phyloP scores from a whole-genome alignment of 1,139 yeast genomes.

The Yamadazyma buinensis region DNA sequence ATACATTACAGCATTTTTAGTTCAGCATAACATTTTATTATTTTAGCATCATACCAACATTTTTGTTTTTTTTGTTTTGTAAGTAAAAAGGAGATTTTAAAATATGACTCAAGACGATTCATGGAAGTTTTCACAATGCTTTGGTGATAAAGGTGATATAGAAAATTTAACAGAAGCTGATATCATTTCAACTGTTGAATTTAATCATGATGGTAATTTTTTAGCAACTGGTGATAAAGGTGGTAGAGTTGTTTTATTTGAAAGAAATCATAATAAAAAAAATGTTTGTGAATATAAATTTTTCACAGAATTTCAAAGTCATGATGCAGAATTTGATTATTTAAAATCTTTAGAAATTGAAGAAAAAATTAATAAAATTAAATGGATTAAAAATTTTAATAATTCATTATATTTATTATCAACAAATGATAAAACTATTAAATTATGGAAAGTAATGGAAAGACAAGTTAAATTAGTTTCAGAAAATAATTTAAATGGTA shows the following conservation, averaged over 20 bases:
- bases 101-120: slow-evolving; percentile 24
- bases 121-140: slow-evolving; percentile 85
- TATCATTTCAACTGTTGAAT: slow-evolving; percentile 94
- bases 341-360: slow-evolving; percentile 94
- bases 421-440: slow-evolving; percentile 96
- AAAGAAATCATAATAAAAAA: slow-evolving; percentile 75
- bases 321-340: slow-evolving; percentile 98
- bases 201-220: slow-evolving; percentile 91
- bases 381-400: slow-evolving; percentile 89
- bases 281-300: slow-evolving; percentile 83
- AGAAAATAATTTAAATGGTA: slow-evolving; percentile 74
- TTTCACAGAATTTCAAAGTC: slow-evolving; percentile 96
- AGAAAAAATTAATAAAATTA: slow-evolving; percentile 95
- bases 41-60: no score
- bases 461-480: slow-evolving; percentile 88
- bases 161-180: slow-evolving; percentile 97
- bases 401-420: slow-evolving; percentile 84
- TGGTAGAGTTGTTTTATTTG: slow-evolving; percentile 94
- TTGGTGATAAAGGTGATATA: slow-evolving; percentile 97
- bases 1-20: no score
- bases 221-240: slow-evolving; percentile 99
- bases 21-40: no score
- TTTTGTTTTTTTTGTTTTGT: no score
- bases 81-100: no score
- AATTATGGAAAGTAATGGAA: slow-evolving; percentile 94